Evolutionary conservation across 140 eudicot species (phyloP).

Genomic region (Oenanthe javanica): DNA sequence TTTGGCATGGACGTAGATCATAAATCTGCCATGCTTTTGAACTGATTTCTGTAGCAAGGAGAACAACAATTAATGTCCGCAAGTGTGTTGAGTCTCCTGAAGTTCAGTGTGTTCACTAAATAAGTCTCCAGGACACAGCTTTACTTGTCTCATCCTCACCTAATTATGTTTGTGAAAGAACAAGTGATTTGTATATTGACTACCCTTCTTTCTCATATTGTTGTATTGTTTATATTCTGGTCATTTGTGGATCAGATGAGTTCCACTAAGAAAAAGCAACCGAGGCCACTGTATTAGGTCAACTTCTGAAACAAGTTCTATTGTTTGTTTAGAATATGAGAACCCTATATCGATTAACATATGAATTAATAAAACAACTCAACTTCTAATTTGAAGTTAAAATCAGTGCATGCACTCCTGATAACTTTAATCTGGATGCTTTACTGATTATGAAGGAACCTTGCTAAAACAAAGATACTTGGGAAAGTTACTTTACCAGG

Average conservation of each 20-base stretch:
- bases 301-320: background rate
- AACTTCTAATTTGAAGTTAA: background rate
- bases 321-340: background rate
- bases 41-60: slow-evolving; percentile 27
- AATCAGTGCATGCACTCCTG: background rate
- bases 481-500: slow-evolving; percentile 5
- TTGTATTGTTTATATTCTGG: background rate
- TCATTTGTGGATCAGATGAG: no score
- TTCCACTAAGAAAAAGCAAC: no score
- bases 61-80: background rate
- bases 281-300: background rate
- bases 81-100: background rate
- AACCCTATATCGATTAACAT: background rate
- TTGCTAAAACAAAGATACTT: background rate
- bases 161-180: background rate
- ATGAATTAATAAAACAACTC: background rate
- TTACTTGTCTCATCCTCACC: background rate
- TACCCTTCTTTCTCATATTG: background rate
- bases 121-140: background rate
- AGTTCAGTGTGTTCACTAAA: background rate
- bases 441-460: background rate
- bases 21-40: slow-evolving; percentile 45
- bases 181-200: background rate
- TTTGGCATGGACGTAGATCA: slow-evolving; percentile 55
- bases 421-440: background rate